Percentiles rank a stretch among this genome's conserved stretches.
These are phyloP conservation scores for Kalanchoe fedtschenkoi DNA, from an alignment of 164 flowering plant genomes.

Conservation along the genomic window DNA sequence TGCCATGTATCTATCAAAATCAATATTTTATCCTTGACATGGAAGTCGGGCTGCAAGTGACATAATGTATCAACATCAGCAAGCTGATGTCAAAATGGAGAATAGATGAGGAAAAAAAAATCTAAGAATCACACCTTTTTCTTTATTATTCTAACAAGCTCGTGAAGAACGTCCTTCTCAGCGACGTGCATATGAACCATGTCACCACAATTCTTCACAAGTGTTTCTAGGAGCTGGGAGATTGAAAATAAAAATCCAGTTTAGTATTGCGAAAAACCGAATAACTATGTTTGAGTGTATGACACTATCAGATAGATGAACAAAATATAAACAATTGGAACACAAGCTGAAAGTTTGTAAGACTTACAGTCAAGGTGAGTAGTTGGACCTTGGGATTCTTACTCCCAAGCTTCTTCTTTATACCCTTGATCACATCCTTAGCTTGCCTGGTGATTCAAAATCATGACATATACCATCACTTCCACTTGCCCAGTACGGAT, in stretches of 20 bases:
- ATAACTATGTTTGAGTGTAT: not conserved
- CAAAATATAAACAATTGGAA: not conserved
- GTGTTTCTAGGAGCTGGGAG: constrained; percentile 7
- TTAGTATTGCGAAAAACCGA: not conserved
- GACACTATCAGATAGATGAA: not conserved
- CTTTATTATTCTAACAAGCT: constrained; percentile 5
- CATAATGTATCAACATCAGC: not conserved
- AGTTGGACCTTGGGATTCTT: constrained; percentile 86
- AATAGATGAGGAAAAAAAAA: not conserved
- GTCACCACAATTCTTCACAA: constrained; percentile 7
- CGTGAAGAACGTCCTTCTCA: constrained; percentile 8
- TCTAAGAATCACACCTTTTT: not conserved
- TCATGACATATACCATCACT: constrained; percentile 8
- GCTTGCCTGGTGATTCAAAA: constrained; percentile 55
- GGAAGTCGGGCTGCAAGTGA: constrained; percentile 18
- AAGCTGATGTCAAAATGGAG: not conserved
- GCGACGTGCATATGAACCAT: constrained; percentile 7
- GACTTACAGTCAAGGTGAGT: constrained; percentile 79
- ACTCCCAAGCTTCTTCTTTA: constrained; percentile 83
- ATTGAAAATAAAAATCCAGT: not conserved
- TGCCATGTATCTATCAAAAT: constrained; percentile 94
- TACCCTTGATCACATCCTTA: constrained; percentile 85
- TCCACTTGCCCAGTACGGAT: not conserved
- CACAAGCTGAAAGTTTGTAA: not conserved
- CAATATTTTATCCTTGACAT: constrained; percentile 88